phyloP scores from a whole-genome alignment of 129 eudicot species.

The Helichrysum umbraculigerum region DNA sequence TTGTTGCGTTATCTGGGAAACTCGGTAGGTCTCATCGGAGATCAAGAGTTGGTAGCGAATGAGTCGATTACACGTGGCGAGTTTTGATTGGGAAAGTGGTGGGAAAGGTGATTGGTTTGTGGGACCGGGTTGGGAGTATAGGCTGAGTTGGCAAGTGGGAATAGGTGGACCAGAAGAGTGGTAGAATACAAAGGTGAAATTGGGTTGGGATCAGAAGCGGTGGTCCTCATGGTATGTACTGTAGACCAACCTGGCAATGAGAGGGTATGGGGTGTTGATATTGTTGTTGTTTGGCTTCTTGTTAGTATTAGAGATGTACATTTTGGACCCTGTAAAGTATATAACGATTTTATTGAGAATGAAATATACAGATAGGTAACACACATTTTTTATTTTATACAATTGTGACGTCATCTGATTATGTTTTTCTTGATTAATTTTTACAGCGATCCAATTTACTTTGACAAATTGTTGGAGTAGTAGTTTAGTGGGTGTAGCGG shows the following conservation, averaged over 20 bases:
- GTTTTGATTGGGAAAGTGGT: not conserved
- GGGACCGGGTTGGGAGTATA: not conserved
- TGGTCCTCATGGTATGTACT: slow-evolving; percentile 34
- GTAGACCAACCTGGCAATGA: slow-evolving; percentile 33
- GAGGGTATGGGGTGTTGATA: not conserved
- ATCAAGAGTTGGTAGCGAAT: slow-evolving; percentile 48
- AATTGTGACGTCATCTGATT: not conserved
- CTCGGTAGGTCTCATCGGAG: slow-evolving; percentile 46
- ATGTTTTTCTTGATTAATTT: not conserved
- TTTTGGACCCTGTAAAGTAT: slow-evolving; percentile 23
- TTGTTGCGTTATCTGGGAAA: slow-evolving; percentile 50
- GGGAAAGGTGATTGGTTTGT: slow-evolving; percentile 15
- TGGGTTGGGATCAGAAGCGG: slow-evolving; percentile 21
- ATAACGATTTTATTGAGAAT: not conserved
- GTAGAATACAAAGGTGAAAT: not conserved
- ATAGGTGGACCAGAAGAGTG: slow-evolving; percentile 12
- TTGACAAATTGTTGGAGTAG: too few species aligned
- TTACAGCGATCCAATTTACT: too few species aligned
- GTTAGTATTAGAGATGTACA: slow-evolving; percentile 16
- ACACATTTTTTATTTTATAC: not conserved
- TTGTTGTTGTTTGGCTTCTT: not conserved
- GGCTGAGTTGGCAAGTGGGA: slow-evolving; percentile 29
- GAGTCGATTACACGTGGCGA: slow-evolving; percentile 32
- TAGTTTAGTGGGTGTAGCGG: not conserved
- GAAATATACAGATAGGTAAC: slow-evolving; percentile 15